Evolutionary conservation across 345 rosid species (phyloP).

Genomic region (Erysimum cheiranthoides): DNA sequence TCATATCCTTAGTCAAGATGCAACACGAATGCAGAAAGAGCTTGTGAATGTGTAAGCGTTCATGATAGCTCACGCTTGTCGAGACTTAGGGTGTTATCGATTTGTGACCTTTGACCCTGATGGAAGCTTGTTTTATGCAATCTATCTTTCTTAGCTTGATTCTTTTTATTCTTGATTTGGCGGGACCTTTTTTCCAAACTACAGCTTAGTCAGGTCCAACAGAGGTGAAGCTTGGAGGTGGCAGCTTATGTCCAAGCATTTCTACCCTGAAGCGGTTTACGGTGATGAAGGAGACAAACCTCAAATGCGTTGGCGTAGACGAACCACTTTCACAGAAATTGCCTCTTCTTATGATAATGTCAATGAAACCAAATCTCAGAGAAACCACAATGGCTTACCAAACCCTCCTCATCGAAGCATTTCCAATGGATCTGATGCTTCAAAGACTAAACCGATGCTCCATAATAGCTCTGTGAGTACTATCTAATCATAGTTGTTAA

Average conservation of each 20-base stretch:
- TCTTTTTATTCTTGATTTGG: constrained; percentile 17
- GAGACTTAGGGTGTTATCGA: not conserved
- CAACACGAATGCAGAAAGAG: constrained; percentile 69
- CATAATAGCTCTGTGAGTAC: constrained; percentile 39
- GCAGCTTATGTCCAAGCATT: constrained; percentile 62
- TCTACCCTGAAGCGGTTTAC: constrained; percentile 80
- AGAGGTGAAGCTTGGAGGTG: constrained; percentile 59
- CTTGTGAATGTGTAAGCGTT: constrained; percentile 73
- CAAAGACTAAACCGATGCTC: constrained; percentile 20
- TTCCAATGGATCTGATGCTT: constrained; percentile 34
- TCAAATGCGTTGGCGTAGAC: constrained; percentile 70
- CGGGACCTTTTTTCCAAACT: constrained; percentile 32
- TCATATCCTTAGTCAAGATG: constrained; percentile 65
- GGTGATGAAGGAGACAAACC: constrained; percentile 68
- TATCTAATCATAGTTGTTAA: constrained; percentile 6
- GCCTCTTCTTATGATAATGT: constrained; percentile 33
- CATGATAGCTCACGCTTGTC: not conserved
- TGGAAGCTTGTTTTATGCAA: not conserved
- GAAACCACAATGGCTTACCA: constrained; percentile 22
- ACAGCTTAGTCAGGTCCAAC: constrained; percentile 64
- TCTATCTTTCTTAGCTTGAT: constrained; percentile 15
- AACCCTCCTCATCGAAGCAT: constrained; percentile 16
- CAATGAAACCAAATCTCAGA: constrained; percentile 34
- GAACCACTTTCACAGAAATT: constrained; percentile 61
- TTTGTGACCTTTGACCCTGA: not conserved